Conservation (phyloP, 2,329 filamentous ascomycete genomes). For the Chrysoporthe cubensis region DNA sequence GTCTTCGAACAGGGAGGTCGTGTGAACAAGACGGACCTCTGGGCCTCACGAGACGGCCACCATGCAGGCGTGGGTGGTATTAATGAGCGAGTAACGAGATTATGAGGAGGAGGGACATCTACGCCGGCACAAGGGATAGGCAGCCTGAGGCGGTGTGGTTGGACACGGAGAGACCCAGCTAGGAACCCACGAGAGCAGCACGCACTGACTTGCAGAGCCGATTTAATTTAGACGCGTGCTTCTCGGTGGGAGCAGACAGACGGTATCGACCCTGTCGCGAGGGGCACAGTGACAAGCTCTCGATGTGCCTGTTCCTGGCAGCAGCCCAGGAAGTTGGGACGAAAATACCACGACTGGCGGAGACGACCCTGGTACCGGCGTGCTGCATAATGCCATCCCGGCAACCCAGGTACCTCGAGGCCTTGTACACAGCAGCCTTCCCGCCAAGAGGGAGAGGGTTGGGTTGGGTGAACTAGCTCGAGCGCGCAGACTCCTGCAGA, state of each 20-base stretch:
- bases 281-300: not conserved
- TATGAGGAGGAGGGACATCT: slow-evolving; percentile 14
- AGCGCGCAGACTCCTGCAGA: not conserved
- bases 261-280: not conserved
- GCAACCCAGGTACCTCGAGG: not conserved
- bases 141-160: slow-evolving; percentile 20
- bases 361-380: not conserved
- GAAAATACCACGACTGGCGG: not conserved
- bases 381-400: not conserved
- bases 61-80: slow-evolving; percentile 26
- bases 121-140: slow-evolving; percentile 8
- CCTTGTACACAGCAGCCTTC: not conserved
- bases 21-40: slow-evolving; percentile 22
- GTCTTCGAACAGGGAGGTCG: slow-evolving; percentile 19
- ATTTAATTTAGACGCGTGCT: slow-evolving; percentile 8
- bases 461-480: not conserved
- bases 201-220: slow-evolving; percentile 16
- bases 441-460: not conserved
- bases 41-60: slow-evolving; percentile 25
- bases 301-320: not conserved
- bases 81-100: slow-evolving; percentile 18
- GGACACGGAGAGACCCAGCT: slow-evolving; percentile 10
- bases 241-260: not conserved
- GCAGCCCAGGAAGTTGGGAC: not conserved
- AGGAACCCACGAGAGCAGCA: slow-evolving; percentile 12